Percentiles rank a stretch among this genome's conserved stretches.
Evolutionary conservation across 2,329 filamentous ascomycete genomes (phyloP).

Genomic region (Hymenoscyphus occultus): DNA sequence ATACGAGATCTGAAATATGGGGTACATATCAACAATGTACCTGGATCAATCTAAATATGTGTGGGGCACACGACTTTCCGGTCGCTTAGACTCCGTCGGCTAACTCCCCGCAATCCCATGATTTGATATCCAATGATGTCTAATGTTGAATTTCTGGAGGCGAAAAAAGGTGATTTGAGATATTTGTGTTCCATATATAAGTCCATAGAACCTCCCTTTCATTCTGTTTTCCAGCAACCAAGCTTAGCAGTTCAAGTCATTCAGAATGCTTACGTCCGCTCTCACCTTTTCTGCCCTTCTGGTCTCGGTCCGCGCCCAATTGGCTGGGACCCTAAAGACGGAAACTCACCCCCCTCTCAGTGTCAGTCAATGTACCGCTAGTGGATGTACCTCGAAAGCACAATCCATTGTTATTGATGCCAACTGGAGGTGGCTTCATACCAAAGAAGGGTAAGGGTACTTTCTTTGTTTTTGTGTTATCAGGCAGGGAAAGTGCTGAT

Average conservation of each 20-base stretch:
- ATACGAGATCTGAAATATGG: constrained; percentile 20
- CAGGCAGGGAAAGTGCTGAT: too few relatives aligned
- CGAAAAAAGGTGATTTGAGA: background rate
- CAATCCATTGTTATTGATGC: constrained; percentile 52
- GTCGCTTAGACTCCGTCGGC: constrained; percentile 27
- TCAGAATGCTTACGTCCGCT: constrained; percentile 34
- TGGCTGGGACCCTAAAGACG: constrained; percentile 45
- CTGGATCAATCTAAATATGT: constrained; percentile 17
- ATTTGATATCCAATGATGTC: constrained; percentile 8
- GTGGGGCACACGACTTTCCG: constrained; percentile 20
- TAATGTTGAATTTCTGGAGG: background rate
- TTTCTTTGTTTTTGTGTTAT: too few relatives aligned
- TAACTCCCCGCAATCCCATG: constrained; percentile 32
- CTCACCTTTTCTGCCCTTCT: constrained; percentile 44
- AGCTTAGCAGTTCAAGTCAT: constrained; percentile 15
- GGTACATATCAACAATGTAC: constrained; percentile 15
- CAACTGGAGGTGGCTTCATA: constrained; percentile 60
- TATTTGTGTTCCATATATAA: constrained; percentile 27
- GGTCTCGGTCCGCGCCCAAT: constrained; percentile 46
- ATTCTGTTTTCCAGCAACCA: constrained; percentile 14
- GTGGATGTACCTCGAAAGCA: constrained; percentile 47
- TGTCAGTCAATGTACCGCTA: constrained; percentile 49
- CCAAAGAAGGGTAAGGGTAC: constrained; percentile 34
- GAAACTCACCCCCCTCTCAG: constrained; percentile 52
- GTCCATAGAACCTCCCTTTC: constrained; percentile 14